Evolutionary conservation across 2,329 filamentous ascomycete species (phyloP).

Genomic region (Fusarium tjaetaba): DNA sequence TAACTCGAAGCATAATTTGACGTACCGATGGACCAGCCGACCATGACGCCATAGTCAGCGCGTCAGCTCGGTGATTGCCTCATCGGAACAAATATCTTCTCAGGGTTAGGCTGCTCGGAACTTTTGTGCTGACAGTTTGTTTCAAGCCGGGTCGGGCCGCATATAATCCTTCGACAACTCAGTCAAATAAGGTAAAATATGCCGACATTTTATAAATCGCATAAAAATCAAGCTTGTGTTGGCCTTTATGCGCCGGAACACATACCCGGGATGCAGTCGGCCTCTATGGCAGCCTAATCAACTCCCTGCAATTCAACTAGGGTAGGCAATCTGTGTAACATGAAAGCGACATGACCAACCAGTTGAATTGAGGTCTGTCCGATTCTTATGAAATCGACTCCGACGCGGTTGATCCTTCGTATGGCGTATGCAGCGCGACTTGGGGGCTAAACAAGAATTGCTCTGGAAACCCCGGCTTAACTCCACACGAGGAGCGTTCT

Average conservation of each 20-base stretch:
- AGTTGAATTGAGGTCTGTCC: not conserved
- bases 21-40: not conserved
- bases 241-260: not conserved
- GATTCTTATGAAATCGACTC: not conserved
- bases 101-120: not conserved
- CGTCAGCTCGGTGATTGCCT: not conserved
- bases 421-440: not conserved
- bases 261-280: not conserved
- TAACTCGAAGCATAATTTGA: not conserved
- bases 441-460: not conserved
- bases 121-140: not conserved
- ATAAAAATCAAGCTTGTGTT: not conserved
- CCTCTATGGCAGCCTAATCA: too few relatives aligned
- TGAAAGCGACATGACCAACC: not conserved
- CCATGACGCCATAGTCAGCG: not conserved
- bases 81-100: not conserved
- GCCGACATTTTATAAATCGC: not conserved
- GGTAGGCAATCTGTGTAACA: not conserved
- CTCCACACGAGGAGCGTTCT: not conserved
- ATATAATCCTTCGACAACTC: not conserved
- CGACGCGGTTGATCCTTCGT: not conserved
- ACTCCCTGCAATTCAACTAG: not conserved
- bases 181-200: not conserved
- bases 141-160: not conserved
- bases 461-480: not conserved